Evolutionary conservation across 306 rosid genomes (phyloP).

Genomic region (Carpinus fangiana): DNA sequence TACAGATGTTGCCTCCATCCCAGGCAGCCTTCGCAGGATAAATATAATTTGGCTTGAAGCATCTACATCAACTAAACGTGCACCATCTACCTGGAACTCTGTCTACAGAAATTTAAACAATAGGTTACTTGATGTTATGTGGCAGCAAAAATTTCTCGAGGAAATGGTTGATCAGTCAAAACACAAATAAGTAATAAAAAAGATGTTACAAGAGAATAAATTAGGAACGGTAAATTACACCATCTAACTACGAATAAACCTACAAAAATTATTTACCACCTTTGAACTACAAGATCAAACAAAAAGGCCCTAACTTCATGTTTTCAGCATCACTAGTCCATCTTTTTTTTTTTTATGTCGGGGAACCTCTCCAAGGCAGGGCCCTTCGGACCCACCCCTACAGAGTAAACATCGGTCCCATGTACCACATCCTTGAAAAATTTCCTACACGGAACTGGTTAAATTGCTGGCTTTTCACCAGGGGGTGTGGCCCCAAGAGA

Average conservation of each 20-base stretch:
- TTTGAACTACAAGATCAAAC: not conserved
- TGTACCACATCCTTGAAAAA: too few relatives aligned
- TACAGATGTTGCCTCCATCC: slow-evolving; percentile 43
- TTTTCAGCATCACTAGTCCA: not conserved
- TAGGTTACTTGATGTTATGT: slow-evolving; percentile 30
- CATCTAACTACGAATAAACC: not conserved
- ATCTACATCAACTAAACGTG: slow-evolving; percentile 69
- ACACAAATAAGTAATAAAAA: not conserved
- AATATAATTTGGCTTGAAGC: slow-evolving; percentile 61
- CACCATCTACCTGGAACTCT: slow-evolving; percentile 61
- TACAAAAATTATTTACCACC: not conserved
- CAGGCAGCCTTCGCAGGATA: slow-evolving; percentile 65
- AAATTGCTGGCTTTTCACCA: too few relatives aligned
- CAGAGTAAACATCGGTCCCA: too few relatives aligned
- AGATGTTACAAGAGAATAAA: not conserved
- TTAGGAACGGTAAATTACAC: not conserved
- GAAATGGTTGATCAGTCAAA: not conserved
- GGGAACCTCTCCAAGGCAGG: too few relatives aligned
- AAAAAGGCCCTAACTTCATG: not conserved
- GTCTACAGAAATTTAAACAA: slow-evolving; percentile 46
- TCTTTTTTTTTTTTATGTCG: not conserved
- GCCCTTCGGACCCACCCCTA: too few relatives aligned
- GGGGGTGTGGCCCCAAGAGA: too few relatives aligned
- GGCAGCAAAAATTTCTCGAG: not conserved
- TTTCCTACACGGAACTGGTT: too few relatives aligned